Percentiles rank a stretch among this genome's conserved stretches.
phyloP scores from a whole-genome alignment of 805 yeast genomes.

The Zygosaccharomyces pseudorouxii region DNA sequence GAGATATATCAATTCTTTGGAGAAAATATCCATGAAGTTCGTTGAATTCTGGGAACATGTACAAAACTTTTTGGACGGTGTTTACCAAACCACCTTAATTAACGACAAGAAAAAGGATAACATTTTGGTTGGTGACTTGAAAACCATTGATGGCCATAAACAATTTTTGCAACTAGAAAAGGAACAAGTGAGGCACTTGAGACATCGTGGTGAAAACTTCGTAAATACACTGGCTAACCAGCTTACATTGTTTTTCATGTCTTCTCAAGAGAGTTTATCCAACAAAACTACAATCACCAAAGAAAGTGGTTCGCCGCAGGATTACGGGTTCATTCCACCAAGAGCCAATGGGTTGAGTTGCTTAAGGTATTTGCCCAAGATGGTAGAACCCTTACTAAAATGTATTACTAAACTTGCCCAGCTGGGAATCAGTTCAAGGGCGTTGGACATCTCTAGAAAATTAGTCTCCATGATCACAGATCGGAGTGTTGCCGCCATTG shows the following conservation, averaged over 20 bases:
- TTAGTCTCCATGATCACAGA: slow-evolving; percentile 39
- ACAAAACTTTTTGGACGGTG: slow-evolving; percentile 49
- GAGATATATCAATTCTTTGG: slow-evolving; percentile 41
- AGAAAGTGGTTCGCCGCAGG: slow-evolving; percentile 31
- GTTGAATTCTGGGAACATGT: slow-evolving; percentile 51
- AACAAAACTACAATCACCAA: slow-evolving; percentile 9
- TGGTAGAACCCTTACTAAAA: slow-evolving; percentile 42
- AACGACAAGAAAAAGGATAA: slow-evolving; percentile 39
- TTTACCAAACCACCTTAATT: slow-evolving; percentile 40
- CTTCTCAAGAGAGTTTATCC: slow-evolving; percentile 29
- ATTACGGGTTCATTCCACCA: slow-evolving; percentile 60
- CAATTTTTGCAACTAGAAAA: slow-evolving; percentile 41
- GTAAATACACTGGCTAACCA: slow-evolving; percentile 34
- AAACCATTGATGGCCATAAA: slow-evolving; percentile 33
- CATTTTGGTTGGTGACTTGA: slow-evolving; percentile 27
- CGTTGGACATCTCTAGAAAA: slow-evolving; percentile 37
- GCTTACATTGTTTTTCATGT: slow-evolving; percentile 32
- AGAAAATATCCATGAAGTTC: slow-evolving; percentile 38
- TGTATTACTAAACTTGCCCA: slow-evolving; percentile 43
- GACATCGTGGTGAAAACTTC: slow-evolving; percentile 38
- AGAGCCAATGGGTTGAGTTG: slow-evolving; percentile 59
- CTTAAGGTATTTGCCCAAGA: slow-evolving; percentile 45
- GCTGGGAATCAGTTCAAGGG: slow-evolving; percentile 39
- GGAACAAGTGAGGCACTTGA: slow-evolving; percentile 41
- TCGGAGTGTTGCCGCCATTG: slow-evolving; percentile 44